Evolutionary conservation across 352 stramenopile species (phyloP).

Genomic region (Elongisporangium anandrum): DNA sequence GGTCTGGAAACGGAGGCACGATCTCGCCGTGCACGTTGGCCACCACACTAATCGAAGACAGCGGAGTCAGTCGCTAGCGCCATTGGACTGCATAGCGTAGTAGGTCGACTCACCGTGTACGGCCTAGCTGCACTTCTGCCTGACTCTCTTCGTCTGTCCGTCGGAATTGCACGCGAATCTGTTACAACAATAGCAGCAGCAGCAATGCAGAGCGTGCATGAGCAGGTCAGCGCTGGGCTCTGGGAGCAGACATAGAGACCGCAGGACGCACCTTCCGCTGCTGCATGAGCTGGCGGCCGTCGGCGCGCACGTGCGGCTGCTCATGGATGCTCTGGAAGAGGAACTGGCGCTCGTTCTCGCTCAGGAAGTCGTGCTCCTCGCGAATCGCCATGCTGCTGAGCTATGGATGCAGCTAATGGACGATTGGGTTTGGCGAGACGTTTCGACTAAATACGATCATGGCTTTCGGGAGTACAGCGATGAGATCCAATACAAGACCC

Average conservation of each 20-base stretch:
- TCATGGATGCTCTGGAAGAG: slow-evolving; percentile 58
- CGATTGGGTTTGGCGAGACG: not conserved
- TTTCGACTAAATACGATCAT: slow-evolving; percentile 4
- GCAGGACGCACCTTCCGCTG: slow-evolving; percentile 48
- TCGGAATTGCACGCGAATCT: slow-evolving; percentile 81
- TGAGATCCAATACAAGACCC: not conserved
- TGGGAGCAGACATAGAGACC: not conserved
- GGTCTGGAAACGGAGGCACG: slow-evolving; percentile 80
- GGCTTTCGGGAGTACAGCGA: not conserved
- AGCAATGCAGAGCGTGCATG: not conserved
- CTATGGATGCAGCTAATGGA: slow-evolving; percentile 12
- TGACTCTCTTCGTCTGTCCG: slow-evolving; percentile 70
- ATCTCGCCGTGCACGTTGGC: slow-evolving; percentile 83
- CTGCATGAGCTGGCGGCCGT: slow-evolving; percentile 77
- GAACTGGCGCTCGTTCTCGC: slow-evolving; percentile 80
- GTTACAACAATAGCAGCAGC: not conserved
- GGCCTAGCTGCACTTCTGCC: slow-evolving; percentile 72
- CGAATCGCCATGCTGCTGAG: slow-evolving; percentile 31
- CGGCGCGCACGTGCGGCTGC: slow-evolving; percentile 55
- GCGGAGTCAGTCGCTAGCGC: not conserved
- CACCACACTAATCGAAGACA: slow-evolving; percentile 45
- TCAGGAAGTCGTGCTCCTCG: slow-evolving; percentile 73
- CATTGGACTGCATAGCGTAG: not conserved
- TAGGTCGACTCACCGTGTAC: slow-evolving; percentile 46
- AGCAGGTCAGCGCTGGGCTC: not conserved